Conservation (phyloP, 495 filamentous ascomycete species). For the Aspergillus sclerotioniger region DNA sequence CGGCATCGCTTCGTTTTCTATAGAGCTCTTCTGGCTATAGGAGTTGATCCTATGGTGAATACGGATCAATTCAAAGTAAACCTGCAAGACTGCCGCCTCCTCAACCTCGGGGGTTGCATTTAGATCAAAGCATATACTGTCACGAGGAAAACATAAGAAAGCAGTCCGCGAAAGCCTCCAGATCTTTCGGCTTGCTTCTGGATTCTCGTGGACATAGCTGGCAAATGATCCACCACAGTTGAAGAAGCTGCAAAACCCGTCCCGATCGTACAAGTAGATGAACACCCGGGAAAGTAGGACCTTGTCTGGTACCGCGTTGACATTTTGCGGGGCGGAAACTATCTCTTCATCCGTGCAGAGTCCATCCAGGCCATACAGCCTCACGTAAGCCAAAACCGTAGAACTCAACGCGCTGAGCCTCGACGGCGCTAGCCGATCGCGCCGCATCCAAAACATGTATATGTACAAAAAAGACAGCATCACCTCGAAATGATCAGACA, state of each 20-base stretch:
- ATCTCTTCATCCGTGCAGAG: conserved; percentile 13
- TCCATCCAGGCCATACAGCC: conserved; percentile 3
- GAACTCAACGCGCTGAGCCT: conserved; percentile 11
- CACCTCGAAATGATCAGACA: conserved; percentile 11
- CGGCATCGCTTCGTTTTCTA: neutral
- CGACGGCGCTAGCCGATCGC: neutral
- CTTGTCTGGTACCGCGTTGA: conserved; percentile 9
- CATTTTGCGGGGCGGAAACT: neutral
- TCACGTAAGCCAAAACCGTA: conserved; percentile 4
- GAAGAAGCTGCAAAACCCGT: conserved; percentile 18
- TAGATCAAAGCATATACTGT: neutral
- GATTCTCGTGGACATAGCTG: conserved; percentile 1
- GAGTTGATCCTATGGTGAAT: conserved; percentile 16
- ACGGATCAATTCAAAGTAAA: conserved; percentile 16
- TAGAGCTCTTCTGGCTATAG: conserved; percentile 1
- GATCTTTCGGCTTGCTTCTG: conserved; percentile 1
- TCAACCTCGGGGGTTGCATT: conserved; percentile 1
- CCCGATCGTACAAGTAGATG: conserved; percentile 16
- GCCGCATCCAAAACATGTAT: conserved; percentile 20
- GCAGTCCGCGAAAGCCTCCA: conserved; percentile 13
- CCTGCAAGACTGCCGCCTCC: conserved; percentile 7
- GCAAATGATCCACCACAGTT: conserved; percentile 16
- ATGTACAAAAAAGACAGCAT: conserved; percentile 18
- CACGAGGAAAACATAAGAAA: conserved; percentile 1
- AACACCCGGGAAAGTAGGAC: conserved; percentile 11